These are phyloP conservation scores for Spongispora temasekensis DNA, from an alignment of 1,284 basidiomycete genomes.

Conservation along the genomic window DNA sequence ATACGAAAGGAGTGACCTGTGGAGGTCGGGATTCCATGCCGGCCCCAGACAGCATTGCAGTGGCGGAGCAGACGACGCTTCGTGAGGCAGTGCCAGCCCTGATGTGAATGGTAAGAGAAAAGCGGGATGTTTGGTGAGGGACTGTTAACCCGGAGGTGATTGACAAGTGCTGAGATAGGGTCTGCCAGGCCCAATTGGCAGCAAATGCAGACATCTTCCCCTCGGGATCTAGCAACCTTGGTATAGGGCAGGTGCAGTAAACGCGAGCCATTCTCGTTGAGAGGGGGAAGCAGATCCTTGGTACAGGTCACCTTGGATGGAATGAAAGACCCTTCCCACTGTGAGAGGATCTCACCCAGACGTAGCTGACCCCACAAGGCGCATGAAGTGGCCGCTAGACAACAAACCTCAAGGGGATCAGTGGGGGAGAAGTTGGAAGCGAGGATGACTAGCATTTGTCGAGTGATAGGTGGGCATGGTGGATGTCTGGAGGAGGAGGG, in stretches of 20 bases:
- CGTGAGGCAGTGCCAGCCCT: neutral
- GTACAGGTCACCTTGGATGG: neutral
- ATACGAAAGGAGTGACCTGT: neutral
- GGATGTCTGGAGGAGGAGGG: neutral
- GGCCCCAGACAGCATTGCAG: constrained; percentile 4
- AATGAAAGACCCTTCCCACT: neutral
- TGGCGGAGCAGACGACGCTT: neutral
- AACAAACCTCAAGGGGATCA: neutral
- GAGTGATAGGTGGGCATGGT: neutral
- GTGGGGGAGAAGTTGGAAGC: neutral
- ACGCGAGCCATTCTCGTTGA: neutral
- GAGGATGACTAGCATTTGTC: neutral
- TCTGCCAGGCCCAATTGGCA: neutral
- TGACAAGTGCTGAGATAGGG: neutral
- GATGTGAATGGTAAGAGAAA: neutral
- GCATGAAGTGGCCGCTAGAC: neutral
- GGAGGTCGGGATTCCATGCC: neutral
- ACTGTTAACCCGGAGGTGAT: neutral
- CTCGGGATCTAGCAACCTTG: neutral
- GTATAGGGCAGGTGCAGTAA: constrained; percentile 1
- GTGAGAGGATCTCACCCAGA: constrained; percentile 7
- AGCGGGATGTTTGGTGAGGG: neutral
- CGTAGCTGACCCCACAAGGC: constrained; percentile 6
- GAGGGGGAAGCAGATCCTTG: neutral
- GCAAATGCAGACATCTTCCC: neutral